Conservation (phyloP, 768 basidiomycete species). For the Russula abietina region DNA sequence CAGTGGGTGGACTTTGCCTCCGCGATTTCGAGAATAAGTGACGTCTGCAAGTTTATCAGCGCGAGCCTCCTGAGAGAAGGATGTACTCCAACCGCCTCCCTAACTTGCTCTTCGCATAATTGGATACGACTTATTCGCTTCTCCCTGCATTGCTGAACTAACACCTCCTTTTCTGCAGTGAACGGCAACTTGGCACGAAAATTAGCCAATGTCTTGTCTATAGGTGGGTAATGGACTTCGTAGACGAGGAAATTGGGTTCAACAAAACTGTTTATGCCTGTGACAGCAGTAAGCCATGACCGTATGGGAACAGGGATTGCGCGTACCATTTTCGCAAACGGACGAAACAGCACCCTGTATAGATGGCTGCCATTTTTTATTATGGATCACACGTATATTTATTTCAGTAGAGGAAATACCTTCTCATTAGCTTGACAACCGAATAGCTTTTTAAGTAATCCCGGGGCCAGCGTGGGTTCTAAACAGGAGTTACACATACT, state of each 20-base stretch:
- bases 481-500: conserved; percentile 8
- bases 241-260: conserved; percentile 58
- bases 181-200: conserved; percentile 37
- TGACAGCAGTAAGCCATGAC: conserved; percentile 5
- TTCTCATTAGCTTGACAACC: conserved; percentile 81
- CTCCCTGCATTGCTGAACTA: conserved; percentile 39
- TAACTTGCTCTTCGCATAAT: conserved; percentile 38
- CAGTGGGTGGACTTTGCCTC: conserved; percentile 64
- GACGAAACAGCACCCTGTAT: conserved; percentile 66
- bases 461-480: conserved; percentile 60
- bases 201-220: conserved; percentile 36
- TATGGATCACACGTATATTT: neutral
- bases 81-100: conserved; percentile 39
- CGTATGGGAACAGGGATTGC: conserved; percentile 23
- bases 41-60: conserved; percentile 32
- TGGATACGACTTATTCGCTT: conserved; percentile 42
- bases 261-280: conserved; percentile 54
- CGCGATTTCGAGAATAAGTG: conserved; percentile 49
- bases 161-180: conserved; percentile 31
- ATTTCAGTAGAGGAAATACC: conserved; percentile 32
- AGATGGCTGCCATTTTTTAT: conserved; percentile 45
- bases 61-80: neutral
- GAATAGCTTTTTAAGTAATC: conserved; percentile 58
- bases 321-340: conserved; percentile 55
- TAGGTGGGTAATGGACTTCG: conserved; percentile 40